Evolutionary conservation across 2,329 filamentous ascomycete genomes (phyloP).

Genomic region (Penicillium sumatraense): DNA sequence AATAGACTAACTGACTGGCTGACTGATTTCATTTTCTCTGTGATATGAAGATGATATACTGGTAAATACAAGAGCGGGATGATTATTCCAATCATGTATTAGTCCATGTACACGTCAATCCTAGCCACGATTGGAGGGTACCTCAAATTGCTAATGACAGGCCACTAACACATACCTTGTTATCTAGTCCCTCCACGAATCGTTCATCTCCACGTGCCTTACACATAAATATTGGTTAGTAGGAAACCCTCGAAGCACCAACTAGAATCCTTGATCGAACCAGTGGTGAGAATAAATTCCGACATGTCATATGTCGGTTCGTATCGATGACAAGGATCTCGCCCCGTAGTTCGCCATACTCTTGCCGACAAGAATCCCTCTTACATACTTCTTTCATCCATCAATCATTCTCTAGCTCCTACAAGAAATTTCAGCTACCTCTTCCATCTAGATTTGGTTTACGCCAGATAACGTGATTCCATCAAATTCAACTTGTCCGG

Average conservation of each 20-base stretch:
- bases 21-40: too few relatives aligned
- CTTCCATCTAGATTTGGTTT: neutral
- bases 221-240: neutral
- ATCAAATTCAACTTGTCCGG: constrained; percentile 3
- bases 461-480: constrained; percentile 3
- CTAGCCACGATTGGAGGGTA: too few relatives aligned
- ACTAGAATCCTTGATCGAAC: neutral
- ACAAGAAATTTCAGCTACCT: neutral
- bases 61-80: too few relatives aligned
- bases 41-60: too few relatives aligned
- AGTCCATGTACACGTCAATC: too few relatives aligned
- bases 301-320: neutral
- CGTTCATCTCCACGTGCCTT: neutral
- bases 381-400: neutral
- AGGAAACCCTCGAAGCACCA: neutral
- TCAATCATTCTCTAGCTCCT: neutral
- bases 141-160: neutral
- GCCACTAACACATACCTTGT: neutral
- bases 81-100: too few relatives aligned
- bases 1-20: too few relatives aligned
- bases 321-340: neutral
- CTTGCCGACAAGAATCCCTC: neutral
- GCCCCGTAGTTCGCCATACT: too few relatives aligned
- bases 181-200: neutral
- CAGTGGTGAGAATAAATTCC: neutral